phyloP scores from a whole-genome alignment of 2,329 filamentous ascomycete genomes.

The Shiraia bambusicola region DNA sequence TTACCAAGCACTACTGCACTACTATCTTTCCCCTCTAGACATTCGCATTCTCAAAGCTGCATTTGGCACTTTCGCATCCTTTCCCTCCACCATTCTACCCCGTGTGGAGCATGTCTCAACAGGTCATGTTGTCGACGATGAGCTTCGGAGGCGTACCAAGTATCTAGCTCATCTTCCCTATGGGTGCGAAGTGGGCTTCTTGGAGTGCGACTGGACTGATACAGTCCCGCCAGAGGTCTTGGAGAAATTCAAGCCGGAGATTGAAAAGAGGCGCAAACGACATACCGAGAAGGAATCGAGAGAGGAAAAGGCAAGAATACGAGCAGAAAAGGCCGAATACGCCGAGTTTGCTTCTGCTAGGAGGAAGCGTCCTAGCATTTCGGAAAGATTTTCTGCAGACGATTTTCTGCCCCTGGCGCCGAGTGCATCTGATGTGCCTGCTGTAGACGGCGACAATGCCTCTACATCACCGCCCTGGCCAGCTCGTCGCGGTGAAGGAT shows the following conservation, averaged over 20 bases:
- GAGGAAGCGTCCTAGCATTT: conserved; percentile 56
- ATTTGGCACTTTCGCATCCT: conserved; percentile 78
- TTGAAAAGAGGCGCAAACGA: conserved; percentile 72
- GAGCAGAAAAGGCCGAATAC: conserved; percentile 78
- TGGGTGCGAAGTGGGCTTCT: conserved; percentile 86
- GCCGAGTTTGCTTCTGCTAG: conserved; percentile 70
- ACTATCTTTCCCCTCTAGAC: conserved; percentile 86
- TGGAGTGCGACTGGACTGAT: conserved; percentile 95
- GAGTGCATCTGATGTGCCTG: conserved; percentile 22
- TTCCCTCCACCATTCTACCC: conserved; percentile 83
- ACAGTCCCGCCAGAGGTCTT: conserved; percentile 75
- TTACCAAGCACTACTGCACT: conserved; percentile 82
- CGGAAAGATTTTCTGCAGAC: conserved; percentile 54
- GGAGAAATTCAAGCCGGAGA: conserved; percentile 73
- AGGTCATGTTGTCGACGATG: conserved; percentile 84
- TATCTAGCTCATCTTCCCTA: conserved; percentile 84
- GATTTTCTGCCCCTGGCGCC: conserved; percentile 48
- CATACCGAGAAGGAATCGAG: conserved; percentile 81
- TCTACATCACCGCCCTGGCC: conserved; percentile 52
- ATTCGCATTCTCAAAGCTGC: conserved; percentile 90
- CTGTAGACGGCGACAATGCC: conserved; percentile 36
- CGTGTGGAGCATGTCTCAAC: conserved; percentile 87
- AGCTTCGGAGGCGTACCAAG: conserved; percentile 77
- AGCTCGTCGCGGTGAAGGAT: conserved; percentile 58
- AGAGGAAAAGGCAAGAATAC: conserved; percentile 80